Percentiles rank a stretch among this genome's conserved stretches.
These are phyloP conservation scores for Teunomyces lycoperdinae DNA, from an alignment of 805 yeast genomes.

Conservation along the genomic window DNA sequence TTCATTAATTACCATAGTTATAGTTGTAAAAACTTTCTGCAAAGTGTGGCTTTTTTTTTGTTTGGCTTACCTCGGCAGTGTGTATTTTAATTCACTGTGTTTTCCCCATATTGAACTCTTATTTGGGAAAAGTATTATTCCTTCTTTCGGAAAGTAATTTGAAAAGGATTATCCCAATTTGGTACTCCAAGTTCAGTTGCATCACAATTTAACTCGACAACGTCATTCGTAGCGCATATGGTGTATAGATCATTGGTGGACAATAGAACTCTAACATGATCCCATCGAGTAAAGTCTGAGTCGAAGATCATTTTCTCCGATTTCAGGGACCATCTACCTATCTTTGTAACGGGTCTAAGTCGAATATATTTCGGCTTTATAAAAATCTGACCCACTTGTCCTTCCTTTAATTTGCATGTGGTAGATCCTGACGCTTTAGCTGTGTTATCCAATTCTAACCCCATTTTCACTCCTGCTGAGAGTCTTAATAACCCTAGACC, in stretches of 20 bases:
- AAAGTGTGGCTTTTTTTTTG: not conserved
- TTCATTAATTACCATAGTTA: no score
- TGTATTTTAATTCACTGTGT: not conserved
- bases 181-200: constrained; percentile 15
- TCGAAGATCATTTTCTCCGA: constrained; percentile 8
- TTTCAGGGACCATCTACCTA: constrained; percentile 11
- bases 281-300: constrained; percentile 10
- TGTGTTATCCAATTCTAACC: not conserved
- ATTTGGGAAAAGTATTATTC: not conserved
- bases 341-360: constrained; percentile 11
- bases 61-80: not conserved
- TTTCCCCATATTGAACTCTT: not conserved
- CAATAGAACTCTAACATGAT: constrained; percentile 9
- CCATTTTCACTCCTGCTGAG: not conserved
- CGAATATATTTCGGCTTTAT: constrained; percentile 15
- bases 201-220: constrained; percentile 18
- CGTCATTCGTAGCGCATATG: constrained; percentile 23
- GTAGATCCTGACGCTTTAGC: constrained; percentile 10
- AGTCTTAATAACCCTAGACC: not conserved
- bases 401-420: constrained; percentile 14
- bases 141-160: not conserved
- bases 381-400: constrained; percentile 19
- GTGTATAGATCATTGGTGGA: constrained; percentile 10
- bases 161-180: constrained; percentile 19
- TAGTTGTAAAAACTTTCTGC: no score